phyloP scores from a whole-genome alignment of 345 rosid genomes.

The Murraya paniculata region DNA sequence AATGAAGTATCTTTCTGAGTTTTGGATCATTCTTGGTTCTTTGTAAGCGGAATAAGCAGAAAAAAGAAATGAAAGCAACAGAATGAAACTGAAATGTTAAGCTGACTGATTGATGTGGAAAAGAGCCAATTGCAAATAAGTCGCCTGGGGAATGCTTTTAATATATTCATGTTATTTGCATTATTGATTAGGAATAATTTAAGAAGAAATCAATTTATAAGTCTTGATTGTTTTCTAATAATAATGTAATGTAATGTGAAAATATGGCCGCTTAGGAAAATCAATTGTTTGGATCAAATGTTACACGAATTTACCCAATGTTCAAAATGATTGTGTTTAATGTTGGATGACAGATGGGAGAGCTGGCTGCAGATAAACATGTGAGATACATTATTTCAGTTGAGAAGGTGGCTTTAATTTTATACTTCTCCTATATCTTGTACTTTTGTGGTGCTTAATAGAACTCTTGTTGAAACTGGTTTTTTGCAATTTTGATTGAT shows the following conservation, averaged over 20 bases:
- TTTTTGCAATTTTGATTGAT: background rate
- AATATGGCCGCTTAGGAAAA: background rate
- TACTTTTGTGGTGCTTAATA: background rate
- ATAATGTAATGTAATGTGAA: background rate
- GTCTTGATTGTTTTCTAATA: background rate
- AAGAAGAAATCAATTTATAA: background rate
- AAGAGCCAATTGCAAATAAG: no score
- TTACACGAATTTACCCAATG: background rate
- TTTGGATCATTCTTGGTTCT: background rate
- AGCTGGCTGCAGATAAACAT: slow-evolving; percentile 64
- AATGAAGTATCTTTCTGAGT: background rate
- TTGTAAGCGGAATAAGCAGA: background rate
- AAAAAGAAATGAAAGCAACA: background rate
- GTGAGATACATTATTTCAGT: slow-evolving; percentile 59
- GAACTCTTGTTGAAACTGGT: background rate
- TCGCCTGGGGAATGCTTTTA: no score
- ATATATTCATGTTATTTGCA: background rate
- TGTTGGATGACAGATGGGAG: slow-evolving; percentile 47
- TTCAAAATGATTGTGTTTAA: slow-evolving; percentile 7
- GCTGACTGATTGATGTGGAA: background rate
- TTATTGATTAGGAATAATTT: background rate
- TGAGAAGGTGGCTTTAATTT: slow-evolving; percentile 48
- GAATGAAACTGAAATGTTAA: background rate
- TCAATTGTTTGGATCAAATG: background rate
- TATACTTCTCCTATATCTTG: background rate